Evolutionary conservation across 2,329 filamentous ascomycete genomes (phyloP).

Genomic region (Beauveria sp.): DNA sequence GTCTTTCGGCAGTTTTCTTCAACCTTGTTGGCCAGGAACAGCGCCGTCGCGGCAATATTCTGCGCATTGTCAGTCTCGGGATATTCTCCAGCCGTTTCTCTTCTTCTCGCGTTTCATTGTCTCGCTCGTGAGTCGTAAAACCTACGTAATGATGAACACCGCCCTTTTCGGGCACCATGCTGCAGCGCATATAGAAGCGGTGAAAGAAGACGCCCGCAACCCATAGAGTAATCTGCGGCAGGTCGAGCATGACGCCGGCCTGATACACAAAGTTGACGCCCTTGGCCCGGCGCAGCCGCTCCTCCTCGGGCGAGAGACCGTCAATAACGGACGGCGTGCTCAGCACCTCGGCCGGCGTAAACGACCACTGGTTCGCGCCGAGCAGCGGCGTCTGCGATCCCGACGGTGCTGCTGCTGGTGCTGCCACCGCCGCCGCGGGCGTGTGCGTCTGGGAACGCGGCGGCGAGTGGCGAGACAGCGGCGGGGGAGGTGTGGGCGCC

Average conservation of each 20-base stretch:
- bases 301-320: conserved; percentile 68
- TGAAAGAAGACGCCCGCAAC: conserved; percentile 94
- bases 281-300: conserved; percentile 75
- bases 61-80: conserved; percentile 22
- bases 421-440: conserved; percentile 19
- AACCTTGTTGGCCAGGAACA: conserved; percentile 94
- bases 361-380: conserved; percentile 70
- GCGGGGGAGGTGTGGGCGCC: conserved; percentile 54
- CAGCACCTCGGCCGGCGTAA: conserved; percentile 72
- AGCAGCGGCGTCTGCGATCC: conserved; percentile 29
- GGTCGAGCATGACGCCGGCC: conserved; percentile 82
- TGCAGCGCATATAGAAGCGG: conserved; percentile 87
- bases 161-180: conserved; percentile 68
- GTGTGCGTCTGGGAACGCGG: conserved; percentile 41
- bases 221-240: conserved; percentile 86
- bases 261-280: conserved; percentile 96
- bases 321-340: conserved; percentile 80
- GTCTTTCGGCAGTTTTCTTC: conserved; percentile 97
- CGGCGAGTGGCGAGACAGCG: conserved; percentile 45
- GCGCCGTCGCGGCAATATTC: conserved; percentile 79
- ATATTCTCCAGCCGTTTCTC: no score
- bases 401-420: conserved; percentile 20
- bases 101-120: not conserved
- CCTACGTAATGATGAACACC: conserved; percentile 86
- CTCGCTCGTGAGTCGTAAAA: conserved; percentile 14